These are phyloP conservation scores for Microcos paniculata DNA, from an alignment of 345 rosid species.

Conservation along the genomic window DNA sequence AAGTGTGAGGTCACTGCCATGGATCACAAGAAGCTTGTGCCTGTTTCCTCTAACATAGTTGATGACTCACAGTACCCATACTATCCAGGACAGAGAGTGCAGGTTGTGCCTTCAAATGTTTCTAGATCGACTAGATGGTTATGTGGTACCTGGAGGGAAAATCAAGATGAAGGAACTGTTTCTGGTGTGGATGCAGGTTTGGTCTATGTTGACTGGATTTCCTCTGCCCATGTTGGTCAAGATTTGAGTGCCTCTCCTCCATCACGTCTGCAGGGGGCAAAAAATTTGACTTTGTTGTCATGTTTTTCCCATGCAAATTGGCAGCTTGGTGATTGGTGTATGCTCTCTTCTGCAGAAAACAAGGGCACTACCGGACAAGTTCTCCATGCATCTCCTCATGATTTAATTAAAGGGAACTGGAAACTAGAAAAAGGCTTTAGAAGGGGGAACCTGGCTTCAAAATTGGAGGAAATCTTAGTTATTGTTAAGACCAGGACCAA, in stretches of 20 bases:
- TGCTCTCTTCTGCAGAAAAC: slow-evolving; percentile 43
- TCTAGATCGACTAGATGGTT: slow-evolving; percentile 71
- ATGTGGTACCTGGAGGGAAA: slow-evolving; percentile 70
- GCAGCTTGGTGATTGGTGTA: slow-evolving; percentile 98
- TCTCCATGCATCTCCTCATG: slow-evolving; percentile 25
- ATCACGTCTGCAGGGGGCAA: slow-evolving; percentile 48
- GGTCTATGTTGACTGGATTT: slow-evolving; percentile 83
- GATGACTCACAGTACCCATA: slow-evolving; percentile 70
- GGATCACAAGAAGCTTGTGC: slow-evolving; percentile 60
- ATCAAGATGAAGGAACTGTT: slow-evolving; percentile 67
- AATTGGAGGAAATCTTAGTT: slow-evolving; percentile 42
- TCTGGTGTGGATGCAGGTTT: slow-evolving; percentile 58
- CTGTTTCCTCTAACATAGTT: slow-evolving; percentile 52
- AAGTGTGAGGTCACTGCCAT: slow-evolving; percentile 54
- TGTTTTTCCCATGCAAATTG: slow-evolving; percentile 73
- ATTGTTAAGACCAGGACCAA: slow-evolving; percentile 61
- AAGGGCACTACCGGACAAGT: slow-evolving; percentile 25
- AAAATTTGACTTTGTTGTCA: slow-evolving; percentile 57
- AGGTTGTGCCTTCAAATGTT: slow-evolving; percentile 41
- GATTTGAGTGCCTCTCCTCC: slow-evolving; percentile 46
- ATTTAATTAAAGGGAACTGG: slow-evolving; percentile 16
- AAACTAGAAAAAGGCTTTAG: slow-evolving; percentile 36
- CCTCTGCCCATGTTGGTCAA: slow-evolving; percentile 42
- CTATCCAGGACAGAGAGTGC: slow-evolving; percentile 90
- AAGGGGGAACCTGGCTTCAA: slow-evolving; percentile 30